phyloP scores from a whole-genome alignment of 495 filamentous ascomycete genomes.

The Bombardia bombarda region DNA sequence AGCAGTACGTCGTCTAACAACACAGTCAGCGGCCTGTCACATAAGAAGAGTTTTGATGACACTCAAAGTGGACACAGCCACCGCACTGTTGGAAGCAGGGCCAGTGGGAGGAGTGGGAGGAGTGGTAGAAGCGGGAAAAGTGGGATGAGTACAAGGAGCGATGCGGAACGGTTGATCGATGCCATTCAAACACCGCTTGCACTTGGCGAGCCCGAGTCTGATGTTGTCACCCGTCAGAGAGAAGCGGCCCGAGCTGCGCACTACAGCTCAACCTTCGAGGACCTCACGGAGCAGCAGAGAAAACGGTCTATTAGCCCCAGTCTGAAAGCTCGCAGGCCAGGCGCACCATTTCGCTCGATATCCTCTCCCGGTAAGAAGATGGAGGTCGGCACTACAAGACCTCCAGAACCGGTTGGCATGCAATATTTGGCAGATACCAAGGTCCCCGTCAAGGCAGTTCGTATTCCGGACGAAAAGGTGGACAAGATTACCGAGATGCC shows the following conservation, averaged over 20 bases:
- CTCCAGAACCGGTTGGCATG: constrained; percentile 10
- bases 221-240: constrained; percentile 8
- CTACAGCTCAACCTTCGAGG: constrained; percentile 2
- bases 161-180: constrained; percentile 67
- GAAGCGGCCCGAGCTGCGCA: constrained; percentile 6
- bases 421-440: constrained; percentile 24
- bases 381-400: neutral
- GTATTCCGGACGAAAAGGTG: constrained; percentile 28
- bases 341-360: constrained; percentile 2
- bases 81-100: constrained; percentile 43
- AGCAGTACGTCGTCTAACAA: constrained; percentile 16
- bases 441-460: constrained; percentile 32
- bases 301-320: constrained; percentile 13
- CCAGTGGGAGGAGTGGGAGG: constrained; percentile 32
- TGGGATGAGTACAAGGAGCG: constrained; percentile 51
- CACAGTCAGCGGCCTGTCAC: constrained; percentile 4
- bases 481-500: neutral
- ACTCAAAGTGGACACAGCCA: constrained; percentile 41
- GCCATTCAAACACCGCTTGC: constrained; percentile 59
- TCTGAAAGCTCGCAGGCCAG: constrained; percentile 5
- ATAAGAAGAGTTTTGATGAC: constrained; percentile 31
- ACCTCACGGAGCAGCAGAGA: neutral
- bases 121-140: constrained; percentile 17
- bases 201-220: constrained; percentile 30
- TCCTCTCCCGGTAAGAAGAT: constrained; percentile 5